These are phyloP conservation scores for Hansenula anomala DNA, from an alignment of 1,139 yeast genomes.

Conservation along the genomic window DNA sequence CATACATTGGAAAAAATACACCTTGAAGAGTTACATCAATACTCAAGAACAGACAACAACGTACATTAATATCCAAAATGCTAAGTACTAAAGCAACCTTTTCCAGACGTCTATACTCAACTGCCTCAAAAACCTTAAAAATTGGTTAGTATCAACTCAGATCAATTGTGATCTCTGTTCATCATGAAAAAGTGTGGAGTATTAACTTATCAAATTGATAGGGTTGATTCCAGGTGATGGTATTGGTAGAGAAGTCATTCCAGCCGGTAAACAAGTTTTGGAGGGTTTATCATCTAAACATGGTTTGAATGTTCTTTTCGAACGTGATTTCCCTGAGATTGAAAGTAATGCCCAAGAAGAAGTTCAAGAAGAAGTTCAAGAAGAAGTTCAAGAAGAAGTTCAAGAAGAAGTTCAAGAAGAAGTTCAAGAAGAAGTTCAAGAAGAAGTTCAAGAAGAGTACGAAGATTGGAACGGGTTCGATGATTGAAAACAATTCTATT, in stretches of 20 bases:
- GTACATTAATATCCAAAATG: no score
- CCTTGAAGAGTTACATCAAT: background rate
- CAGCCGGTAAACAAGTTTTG: conserved; percentile 83
- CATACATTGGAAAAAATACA: background rate
- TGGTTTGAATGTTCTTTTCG: conserved; percentile 76
- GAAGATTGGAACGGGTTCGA: conserved; percentile 29
- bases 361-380: background rate
- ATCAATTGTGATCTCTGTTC: no score
- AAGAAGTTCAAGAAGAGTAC: conserved; percentile 7
- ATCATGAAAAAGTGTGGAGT: no score
- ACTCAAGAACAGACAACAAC: no score
- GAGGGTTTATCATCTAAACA: conserved; percentile 73
- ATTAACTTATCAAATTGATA: conserved; percentile 3
- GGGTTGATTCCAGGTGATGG: conserved; percentile 97
- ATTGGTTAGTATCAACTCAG: conserved; percentile 28
- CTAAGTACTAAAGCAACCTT: conserved; percentile 9
- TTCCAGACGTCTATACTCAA: conserved; percentile 24
- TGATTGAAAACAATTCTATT: conserved; percentile 15
- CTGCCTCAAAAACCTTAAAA: conserved; percentile 30
- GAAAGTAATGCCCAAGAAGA: conserved; percentile 13
- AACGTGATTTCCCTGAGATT: conserved; percentile 36
- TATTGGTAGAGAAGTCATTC: conserved; percentile 95
- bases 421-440: conserved; percentile 5
- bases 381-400: no score
- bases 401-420: no score